These are phyloP conservation scores for Thinopyrum elongatum DNA, from an alignment of 176 grass and related monocot species.

Conservation along the genomic window DNA sequence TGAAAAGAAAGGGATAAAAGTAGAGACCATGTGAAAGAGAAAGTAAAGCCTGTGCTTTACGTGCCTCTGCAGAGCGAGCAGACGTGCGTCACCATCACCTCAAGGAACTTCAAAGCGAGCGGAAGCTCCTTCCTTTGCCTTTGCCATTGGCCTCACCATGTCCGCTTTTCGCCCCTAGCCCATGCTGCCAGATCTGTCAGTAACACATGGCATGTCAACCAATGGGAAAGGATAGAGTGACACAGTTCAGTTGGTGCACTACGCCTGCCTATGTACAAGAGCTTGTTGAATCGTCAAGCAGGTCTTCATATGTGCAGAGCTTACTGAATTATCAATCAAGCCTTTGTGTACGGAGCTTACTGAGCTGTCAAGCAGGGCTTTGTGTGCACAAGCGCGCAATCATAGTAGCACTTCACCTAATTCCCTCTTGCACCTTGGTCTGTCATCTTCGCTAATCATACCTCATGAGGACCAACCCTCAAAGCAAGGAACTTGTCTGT, in stretches of 20 bases:
- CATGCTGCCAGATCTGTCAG: background rate
- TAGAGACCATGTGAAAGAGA: background rate
- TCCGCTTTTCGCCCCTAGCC: background rate
- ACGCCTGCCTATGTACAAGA: background rate
- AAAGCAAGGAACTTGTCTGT: background rate
- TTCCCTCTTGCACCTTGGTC: background rate
- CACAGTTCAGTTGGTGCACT: background rate
- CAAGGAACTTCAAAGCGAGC: background rate
- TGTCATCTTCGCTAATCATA: background rate
- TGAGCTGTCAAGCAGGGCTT: background rate
- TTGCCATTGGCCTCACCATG: background rate
- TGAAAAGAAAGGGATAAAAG: background rate
- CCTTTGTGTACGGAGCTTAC: background rate
- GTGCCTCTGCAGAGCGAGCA: background rate
- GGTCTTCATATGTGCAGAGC: background rate
- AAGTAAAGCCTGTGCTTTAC: background rate
- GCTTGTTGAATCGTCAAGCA: background rate
- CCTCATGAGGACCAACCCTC: background rate
- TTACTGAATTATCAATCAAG: conserved; percentile 1
- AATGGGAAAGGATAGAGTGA: background rate
- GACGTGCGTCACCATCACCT: background rate
- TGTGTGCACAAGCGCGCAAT: background rate
- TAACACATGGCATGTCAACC: background rate
- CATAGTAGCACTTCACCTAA: background rate
- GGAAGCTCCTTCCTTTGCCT: background rate